phyloP scores from a whole-genome alignment of 2,329 filamentous ascomycete genomes.

The Amylocarpus encephaloides region DNA sequence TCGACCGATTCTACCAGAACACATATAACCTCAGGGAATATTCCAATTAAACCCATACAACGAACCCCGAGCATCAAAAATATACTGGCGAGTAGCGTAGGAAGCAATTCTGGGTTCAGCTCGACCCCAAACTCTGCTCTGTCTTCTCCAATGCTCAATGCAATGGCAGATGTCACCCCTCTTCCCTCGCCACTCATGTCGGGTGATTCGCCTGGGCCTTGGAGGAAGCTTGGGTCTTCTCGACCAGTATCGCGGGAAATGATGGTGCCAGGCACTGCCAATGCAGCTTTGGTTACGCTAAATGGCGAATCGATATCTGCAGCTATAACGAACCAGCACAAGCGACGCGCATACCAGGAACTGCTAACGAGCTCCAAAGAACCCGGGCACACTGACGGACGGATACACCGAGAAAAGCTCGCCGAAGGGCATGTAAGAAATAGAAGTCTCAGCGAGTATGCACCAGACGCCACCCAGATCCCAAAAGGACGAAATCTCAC shows the following conservation, averaged over 20 bases:
- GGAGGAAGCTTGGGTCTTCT: conserved; percentile 46
- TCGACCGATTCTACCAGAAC: conserved; percentile 16
- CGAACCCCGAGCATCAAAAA: conserved; percentile 57
- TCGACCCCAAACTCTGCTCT: conserved; percentile 60
- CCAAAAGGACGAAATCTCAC: conserved; percentile 65
- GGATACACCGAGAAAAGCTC: conserved; percentile 25
- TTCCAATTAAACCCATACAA: conserved; percentile 39
- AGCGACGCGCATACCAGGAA: conserved; percentile 50
- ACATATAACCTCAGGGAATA: conserved; percentile 12
- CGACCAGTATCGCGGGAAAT: conserved; percentile 44
- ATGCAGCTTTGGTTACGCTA: conserved; percentile 44
- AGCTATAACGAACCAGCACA: conserved; percentile 46
- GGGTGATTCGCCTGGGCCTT: conserved; percentile 59
- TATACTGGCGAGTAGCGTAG: conserved; percentile 43
- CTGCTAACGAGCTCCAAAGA: conserved; percentile 30
- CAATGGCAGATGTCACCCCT: conserved; percentile 73
- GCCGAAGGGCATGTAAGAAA: conserved; percentile 55
- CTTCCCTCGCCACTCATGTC: conserved; percentile 68
- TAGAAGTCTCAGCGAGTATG: conserved; percentile 83
- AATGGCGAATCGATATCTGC: conserved; percentile 48
- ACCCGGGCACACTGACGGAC: conserved; percentile 13
- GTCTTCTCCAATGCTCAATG: conserved; percentile 67
- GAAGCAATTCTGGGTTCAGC: conserved; percentile 33
- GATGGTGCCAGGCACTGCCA: conserved; percentile 34
- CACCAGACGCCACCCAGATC: conserved; percentile 63